Percentiles rank a stretch among this genome's conserved stretches.
phyloP scores from a whole-genome alignment of 139 green algal species.

The Chlorella sorokiniana region DNA sequence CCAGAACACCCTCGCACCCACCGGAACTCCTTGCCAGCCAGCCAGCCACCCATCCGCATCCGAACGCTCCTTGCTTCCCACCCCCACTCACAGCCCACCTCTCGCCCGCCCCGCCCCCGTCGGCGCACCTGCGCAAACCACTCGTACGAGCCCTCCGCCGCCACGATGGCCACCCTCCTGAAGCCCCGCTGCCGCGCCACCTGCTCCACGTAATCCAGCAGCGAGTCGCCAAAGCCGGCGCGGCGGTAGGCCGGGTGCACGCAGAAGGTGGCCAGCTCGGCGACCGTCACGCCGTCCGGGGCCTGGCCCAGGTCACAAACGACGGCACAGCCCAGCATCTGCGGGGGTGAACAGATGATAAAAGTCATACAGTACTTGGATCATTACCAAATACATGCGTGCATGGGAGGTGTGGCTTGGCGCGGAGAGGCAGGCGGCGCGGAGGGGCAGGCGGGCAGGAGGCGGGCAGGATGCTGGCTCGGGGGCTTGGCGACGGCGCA shows the following conservation, averaged over 20 bases:
- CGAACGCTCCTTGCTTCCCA: no score
- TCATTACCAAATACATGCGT: no score
- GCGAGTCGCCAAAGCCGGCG: constrained; percentile 85
- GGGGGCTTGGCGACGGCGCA: no score
- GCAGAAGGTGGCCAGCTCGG: constrained; percentile 91
- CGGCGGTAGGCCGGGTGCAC: constrained; percentile 75
- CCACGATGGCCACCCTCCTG: constrained; percentile 70
- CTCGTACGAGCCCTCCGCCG: constrained; percentile 50
- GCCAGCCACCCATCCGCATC: no score
- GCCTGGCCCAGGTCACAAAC: constrained; percentile 22
- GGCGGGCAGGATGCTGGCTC: no score
- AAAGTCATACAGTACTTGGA: no score
- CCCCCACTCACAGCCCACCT: no score
- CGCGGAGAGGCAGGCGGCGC: no score
- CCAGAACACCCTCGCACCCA: no score
- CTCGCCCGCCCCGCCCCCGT: constrained; percentile 44
- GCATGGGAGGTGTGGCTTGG: no score
- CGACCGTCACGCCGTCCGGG: constrained; percentile 40
- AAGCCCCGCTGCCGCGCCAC: constrained; percentile 57
- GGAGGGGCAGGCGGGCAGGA: no score
- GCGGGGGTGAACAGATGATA: not conserved
- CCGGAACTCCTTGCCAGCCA: no score
- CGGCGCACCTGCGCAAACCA: constrained; percentile 57
- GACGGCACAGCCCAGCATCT: constrained; percentile 75
- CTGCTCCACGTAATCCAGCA: constrained; percentile 80